Percentiles rank a stretch among this genome's conserved stretches.
Evolutionary conservation across 768 basidiomycete genomes (phyloP).

Genomic region (Termitomyces sp.): DNA sequence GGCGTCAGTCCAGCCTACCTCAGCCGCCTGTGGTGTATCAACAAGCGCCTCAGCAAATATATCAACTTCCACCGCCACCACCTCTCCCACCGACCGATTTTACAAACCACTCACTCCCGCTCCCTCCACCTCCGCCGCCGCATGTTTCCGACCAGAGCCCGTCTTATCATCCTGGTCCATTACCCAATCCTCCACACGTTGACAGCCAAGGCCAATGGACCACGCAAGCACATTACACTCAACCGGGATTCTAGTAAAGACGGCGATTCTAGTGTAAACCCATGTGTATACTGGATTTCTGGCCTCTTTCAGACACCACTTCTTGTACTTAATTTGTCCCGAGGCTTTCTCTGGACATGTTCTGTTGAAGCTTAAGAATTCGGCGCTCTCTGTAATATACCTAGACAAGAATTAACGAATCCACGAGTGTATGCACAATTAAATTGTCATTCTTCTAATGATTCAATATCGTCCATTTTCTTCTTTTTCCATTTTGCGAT

Average conservation of each 20-base stretch:
- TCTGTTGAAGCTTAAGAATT: neutral
- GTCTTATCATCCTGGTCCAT: conserved; percentile 33
- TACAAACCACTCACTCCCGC: conserved; percentile 24
- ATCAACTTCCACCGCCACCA: conserved; percentile 31
- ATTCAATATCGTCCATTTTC: conserved; percentile 10
- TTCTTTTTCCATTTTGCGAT: conserved; percentile 73
- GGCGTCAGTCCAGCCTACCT: conserved; percentile 47
- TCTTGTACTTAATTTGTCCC: neutral
- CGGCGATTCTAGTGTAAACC: neutral
- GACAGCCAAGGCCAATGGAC: conserved; percentile 33
- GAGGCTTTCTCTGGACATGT: neutral
- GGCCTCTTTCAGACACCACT: neutral
- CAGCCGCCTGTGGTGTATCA: conserved; percentile 42
- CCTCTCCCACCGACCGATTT: conserved; percentile 28
- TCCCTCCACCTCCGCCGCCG: conserved; percentile 30
- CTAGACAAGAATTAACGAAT: neutral
- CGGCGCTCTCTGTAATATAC: neutral
- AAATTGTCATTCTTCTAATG: neutral
- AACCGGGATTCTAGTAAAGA: conserved; percentile 19
- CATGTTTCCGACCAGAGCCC: conserved; percentile 2
- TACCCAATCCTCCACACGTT: conserved; percentile 34
- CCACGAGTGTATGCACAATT: neutral
- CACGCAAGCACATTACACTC: conserved; percentile 22
- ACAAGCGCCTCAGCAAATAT: conserved; percentile 21
- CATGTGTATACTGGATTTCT: neutral